Conservation (phyloP, 495 filamentous ascomycete genomes). For the Lichenothelia convexa region DNA sequence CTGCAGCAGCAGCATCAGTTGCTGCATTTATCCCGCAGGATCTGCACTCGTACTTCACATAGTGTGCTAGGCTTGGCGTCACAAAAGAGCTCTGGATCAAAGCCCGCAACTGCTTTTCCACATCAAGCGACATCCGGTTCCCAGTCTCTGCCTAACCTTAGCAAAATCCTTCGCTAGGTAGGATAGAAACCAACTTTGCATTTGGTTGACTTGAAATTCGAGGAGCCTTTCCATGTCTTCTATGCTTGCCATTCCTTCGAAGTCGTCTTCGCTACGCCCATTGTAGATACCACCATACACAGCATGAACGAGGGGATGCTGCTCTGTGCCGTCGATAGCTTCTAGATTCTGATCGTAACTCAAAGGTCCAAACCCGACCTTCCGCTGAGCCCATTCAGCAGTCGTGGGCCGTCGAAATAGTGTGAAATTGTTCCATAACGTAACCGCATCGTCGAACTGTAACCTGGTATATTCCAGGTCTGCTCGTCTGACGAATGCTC, state of each 20-base stretch:
- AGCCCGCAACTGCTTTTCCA: slow-evolving; percentile 42
- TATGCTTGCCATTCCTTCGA: slow-evolving; percentile 38
- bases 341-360: not conserved
- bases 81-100: slow-evolving; percentile 48
- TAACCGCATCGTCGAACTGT: slow-evolving; percentile 56
- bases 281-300: slow-evolving; percentile 38
- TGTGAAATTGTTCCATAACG: slow-evolving; percentile 64
- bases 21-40: slow-evolving; percentile 1
- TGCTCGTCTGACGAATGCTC: slow-evolving; percentile 61
- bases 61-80: slow-evolving; percentile 56
- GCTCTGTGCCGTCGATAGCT: not conserved
- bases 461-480: slow-evolving; percentile 64
- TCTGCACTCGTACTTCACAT: slow-evolving; percentile 57
- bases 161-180: not conserved
- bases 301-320: slow-evolving; percentile 14
- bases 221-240: slow-evolving; percentile 72
- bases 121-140: slow-evolving; percentile 50
- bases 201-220: slow-evolving; percentile 70
- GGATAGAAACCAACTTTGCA: slow-evolving; percentile 48
- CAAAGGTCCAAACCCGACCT: not conserved
- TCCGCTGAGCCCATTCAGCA: slow-evolving; percentile 39
- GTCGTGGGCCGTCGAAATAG: slow-evolving; percentile 62
- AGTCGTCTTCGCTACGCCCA: slow-evolving; percentile 10
- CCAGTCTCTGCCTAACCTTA: slow-evolving; percentile 29
- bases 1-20: slow-evolving; percentile 17